phyloP scores from a whole-genome alignment of 2,329 filamentous ascomycete genomes.

The Biscogniauxia sp. region DNA sequence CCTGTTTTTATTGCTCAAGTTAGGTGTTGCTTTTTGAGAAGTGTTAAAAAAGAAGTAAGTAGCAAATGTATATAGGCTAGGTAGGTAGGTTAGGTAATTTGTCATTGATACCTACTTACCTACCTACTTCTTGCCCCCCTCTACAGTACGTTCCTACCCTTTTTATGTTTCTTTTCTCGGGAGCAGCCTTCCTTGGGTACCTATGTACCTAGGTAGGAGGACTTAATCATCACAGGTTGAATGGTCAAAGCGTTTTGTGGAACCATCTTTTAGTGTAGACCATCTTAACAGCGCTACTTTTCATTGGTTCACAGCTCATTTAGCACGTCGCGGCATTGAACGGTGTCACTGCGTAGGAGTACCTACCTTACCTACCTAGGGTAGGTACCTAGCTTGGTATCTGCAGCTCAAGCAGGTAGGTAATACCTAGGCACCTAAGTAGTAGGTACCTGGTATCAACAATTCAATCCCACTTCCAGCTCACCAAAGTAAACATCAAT shows the following conservation, averaged over 20 bases:
- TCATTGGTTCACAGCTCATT: constrained; percentile 10
- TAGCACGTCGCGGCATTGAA: constrained; percentile 16
- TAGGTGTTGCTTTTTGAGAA: too few relatives aligned
- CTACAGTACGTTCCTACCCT: too few relatives aligned
- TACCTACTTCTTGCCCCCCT: too few relatives aligned
- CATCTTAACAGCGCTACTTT: neutral
- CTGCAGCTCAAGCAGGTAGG: neutral
- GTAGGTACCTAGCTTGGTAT: neutral
- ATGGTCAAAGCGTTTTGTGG: neutral
- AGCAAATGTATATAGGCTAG: too few relatives aligned
- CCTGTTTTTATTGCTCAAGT: too few relatives aligned
- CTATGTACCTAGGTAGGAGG: too few relatives aligned
- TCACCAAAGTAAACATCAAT: constrained; percentile 21
- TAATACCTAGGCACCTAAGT: too few relatives aligned
- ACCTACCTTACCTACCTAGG: too few relatives aligned
- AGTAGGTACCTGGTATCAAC: constrained; percentile 13
- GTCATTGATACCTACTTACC: too few relatives aligned
- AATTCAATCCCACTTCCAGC: constrained; percentile 11
- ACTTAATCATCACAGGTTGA: neutral
- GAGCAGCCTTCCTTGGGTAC: neutral
- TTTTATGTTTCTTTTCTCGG: neutral
- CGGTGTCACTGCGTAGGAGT: constrained; percentile 5
- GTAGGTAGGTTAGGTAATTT: too few relatives aligned
- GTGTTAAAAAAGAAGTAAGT: too few relatives aligned
- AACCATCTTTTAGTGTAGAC: constrained; percentile 1